phyloP scores from a whole-genome alignment of 371 early-diverging fungal genomes.

The Mortierella sp. region DNA sequence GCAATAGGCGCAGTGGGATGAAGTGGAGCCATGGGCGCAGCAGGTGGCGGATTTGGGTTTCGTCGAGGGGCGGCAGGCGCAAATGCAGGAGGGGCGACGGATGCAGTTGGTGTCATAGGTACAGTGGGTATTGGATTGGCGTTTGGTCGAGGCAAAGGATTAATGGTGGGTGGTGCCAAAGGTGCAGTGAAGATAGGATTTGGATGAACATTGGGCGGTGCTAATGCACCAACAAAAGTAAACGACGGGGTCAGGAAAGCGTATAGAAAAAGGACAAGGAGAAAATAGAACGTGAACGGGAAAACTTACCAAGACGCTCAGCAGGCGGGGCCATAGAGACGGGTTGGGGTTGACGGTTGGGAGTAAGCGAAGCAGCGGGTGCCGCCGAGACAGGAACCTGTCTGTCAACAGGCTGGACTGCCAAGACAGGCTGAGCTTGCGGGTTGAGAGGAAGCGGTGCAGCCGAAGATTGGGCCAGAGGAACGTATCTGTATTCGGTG shows the following conservation, averaged over 20 bases:
- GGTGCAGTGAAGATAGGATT: neutral
- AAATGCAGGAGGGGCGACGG: neutral
- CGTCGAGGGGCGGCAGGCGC: neutral
- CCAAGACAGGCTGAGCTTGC: neutral
- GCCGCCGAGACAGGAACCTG: neutral
- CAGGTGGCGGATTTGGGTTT: neutral
- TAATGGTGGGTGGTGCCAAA: neutral
- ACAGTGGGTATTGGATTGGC: neutral
- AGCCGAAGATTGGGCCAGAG: neutral
- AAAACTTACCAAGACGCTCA: neutral
- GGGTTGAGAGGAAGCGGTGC: neutral
- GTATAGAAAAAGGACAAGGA: neutral
- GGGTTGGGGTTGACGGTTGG: neutral
- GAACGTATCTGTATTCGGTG: slow-evolving; percentile 18
- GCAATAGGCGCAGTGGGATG: neutral
- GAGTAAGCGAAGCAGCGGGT: neutral
- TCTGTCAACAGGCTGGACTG: neutral
- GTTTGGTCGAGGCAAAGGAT: neutral
- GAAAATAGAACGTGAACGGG: neutral
- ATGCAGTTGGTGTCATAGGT: neutral
- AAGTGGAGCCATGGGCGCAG: neutral
- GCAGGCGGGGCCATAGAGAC: neutral
- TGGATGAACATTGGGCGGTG: slow-evolving; percentile 1
- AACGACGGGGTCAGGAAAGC: neutral
- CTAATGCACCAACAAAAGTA: neutral